Base-by-base conservation (phyloP, 345 rosid genomes). In the Gossypium raimondii region DNA sequence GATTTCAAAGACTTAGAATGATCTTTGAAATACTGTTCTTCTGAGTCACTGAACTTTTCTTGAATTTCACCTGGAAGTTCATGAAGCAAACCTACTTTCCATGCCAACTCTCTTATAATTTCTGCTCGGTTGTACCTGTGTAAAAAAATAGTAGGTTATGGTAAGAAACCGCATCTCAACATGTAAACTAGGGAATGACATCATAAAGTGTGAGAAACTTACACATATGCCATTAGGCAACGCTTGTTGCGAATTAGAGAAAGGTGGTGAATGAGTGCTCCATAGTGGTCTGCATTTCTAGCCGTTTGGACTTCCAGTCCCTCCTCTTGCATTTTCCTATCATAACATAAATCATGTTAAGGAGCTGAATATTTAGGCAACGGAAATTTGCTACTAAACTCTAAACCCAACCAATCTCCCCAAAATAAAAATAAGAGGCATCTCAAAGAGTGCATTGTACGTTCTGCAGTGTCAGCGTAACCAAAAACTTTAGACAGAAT, bases 141-240 rank as follows among this genome's bases (percentile, higher is more conserved):
- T 2, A 11, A 52, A 34, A 34, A 29, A 29, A n/a, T 29, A 22
- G n/a, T 53, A 10, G 63, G 20, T 2, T 18, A 68, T 16, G 29
- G 22, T 2, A 52, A 64, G 34, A 63, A 61, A 66, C 51, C 51
- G 47, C 48, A 59, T 3, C 43, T 38, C 2, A 60, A 75, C 22
- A 64, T 34, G 51, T 1, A 65, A 75, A 73, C 60, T 10, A 67
- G 64, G 64, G 63, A 72, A 66, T 29, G 64, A 16, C 34, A 53
- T 52, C 9, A 17, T 0, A 68, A 16, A 51, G n/a, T 9, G 57
- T 63, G 45, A 77, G 50, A 67, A 71, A 45, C 88, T 78, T 78
- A 94, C 98, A 88, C 82, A 68, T 95, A 93, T n/a, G 94, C 94
- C 98, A 90, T 88, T 77, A 95, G 85, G 87, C 98, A 95, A 67